phyloP scores from a whole-genome alignment of 768 basidiomycete genomes.

The Leccinum fibrillosum region DNA sequence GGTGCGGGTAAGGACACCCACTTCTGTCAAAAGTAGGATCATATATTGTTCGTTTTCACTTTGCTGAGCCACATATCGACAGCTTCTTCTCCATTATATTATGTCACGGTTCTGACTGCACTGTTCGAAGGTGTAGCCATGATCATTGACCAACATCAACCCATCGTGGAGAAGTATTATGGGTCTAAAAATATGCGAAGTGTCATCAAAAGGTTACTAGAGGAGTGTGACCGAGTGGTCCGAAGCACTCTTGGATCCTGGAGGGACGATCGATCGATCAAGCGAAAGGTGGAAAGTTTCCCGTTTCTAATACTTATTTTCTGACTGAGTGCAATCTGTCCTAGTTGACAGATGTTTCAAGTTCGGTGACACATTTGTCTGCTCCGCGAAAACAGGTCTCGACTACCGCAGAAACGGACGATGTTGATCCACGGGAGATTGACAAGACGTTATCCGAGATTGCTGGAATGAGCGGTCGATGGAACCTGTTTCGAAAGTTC shows the following conservation, averaged over 20 bases:
- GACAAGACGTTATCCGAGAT: constrained; percentile 88
- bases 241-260: constrained; percentile 73
- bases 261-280: constrained; percentile 87
- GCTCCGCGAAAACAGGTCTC: constrained; percentile 32
- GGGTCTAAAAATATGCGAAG: constrained; percentile 82
- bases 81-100: constrained; percentile 94
- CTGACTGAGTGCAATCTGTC: background rate
- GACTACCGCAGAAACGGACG: constrained; percentile 42
- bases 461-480: constrained; percentile 86
- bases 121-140: constrained; percentile 94
- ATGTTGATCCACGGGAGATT: constrained; percentile 84
- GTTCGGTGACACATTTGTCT: constrained; percentile 35
- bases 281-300: constrained; percentile 58
- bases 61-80: constrained; percentile 10
- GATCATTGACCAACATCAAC: constrained; percentile 97
- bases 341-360: constrained; percentile 49
- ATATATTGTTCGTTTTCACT: constrained; percentile 5
- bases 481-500: constrained; percentile 89
- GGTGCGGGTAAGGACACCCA: constrained; percentile 73
- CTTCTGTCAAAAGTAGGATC: constrained; percentile 74
- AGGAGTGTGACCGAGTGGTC: constrained; percentile 86
- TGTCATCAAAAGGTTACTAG: constrained; percentile 71
- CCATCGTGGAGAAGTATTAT: constrained; percentile 98
- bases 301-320: background rate
- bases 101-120: constrained; percentile 83